Evolutionary conservation across 192 early-diverging fungal species (phyloP), one percentile per base, ranked within the genome.

Genomic region (Entomortierella lignicola): DNA sequence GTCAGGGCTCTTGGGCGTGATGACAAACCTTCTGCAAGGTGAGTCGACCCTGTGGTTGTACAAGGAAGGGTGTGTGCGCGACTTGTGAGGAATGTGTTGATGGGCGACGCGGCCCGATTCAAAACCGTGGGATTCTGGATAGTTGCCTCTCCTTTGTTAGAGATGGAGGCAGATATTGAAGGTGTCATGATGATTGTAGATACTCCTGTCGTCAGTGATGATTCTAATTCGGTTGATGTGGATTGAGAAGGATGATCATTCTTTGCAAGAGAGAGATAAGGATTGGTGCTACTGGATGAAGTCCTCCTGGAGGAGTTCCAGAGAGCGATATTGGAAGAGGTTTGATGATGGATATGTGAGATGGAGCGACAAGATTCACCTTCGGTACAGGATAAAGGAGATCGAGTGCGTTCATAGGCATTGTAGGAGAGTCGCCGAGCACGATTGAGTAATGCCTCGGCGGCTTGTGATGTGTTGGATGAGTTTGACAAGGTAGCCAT

Each of bases 341-440:
- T 56, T n/a, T 21, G 71, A 21, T 65, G 71, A 30, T n/a, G 37
- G 11, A n/a, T 4, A 0, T 66, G 56, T 29, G n/a, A 17, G 18
- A 21, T 25, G 25, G 18, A n/a, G 23, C 30, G 60, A 23, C 31
- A 13, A 18, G 52, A 57, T 29, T 77, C 61, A 21, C 74, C 66
- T 53, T 77, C 72, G 21, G 65, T 42, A 39, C 67, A 77, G 26
- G 72, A 20, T 11, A 47, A 26, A 26, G 65, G 63, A 15, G 57
- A 37, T 3, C 31, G 43, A 13, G 52, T 55, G 44, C 72, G 72
- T 42, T 77, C 72, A 29, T 55, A 68, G 41, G 72, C 72, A 30
- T 77, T 77, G 47, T 42, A 68, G 41, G 72, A 77, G 53, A 77
- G 65, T 44, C 65, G 37, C 18, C 72, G 59, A 41, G 72, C 72